phyloP scores from a whole-genome alignment of 257 asterid species.

The Ophiorrhiza pumila region DNA sequence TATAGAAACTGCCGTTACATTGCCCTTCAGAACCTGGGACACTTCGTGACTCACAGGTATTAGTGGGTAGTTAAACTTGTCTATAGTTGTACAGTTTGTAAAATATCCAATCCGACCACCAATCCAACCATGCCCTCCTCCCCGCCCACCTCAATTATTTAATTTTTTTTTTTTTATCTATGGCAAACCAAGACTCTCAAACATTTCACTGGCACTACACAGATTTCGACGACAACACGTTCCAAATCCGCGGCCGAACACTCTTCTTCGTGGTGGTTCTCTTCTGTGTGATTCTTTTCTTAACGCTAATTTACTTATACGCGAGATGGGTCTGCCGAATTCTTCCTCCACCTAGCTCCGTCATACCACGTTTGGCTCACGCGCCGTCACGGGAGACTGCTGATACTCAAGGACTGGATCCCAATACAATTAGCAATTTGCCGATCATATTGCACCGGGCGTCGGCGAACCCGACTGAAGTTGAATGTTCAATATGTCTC shows the following conservation, averaged over 20 bases:
- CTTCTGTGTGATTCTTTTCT: constrained; percentile 40
- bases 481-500: constrained; percentile 53
- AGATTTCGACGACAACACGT: constrained; percentile 69
- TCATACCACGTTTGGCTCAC: constrained; percentile 23
- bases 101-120: neutral
- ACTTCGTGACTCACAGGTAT: neutral
- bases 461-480: constrained; percentile 16
- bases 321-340: constrained; percentile 57
- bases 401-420: constrained; percentile 48
- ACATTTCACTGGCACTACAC: constrained; percentile 71
- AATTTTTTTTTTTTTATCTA: neutral
- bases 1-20: neutral
- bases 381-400: constrained; percentile 32
- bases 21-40: neutral
- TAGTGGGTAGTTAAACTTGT: neutral
- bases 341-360: constrained; percentile 12
- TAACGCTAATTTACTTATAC: constrained; percentile 52
- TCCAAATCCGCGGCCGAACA: constrained; percentile 66
- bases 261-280: constrained; percentile 64
- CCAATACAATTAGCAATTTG: constrained; percentile 33
- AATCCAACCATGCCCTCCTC: neutral
- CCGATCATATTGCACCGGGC: constrained; percentile 48
- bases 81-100: too few species aligned
- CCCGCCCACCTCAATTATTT: too few species aligned
- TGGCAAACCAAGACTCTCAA: constrained; percentile 25